Evolutionary conservation across 345 rosid species (phyloP).

Genomic region (Hypericum androsaemum): DNA sequence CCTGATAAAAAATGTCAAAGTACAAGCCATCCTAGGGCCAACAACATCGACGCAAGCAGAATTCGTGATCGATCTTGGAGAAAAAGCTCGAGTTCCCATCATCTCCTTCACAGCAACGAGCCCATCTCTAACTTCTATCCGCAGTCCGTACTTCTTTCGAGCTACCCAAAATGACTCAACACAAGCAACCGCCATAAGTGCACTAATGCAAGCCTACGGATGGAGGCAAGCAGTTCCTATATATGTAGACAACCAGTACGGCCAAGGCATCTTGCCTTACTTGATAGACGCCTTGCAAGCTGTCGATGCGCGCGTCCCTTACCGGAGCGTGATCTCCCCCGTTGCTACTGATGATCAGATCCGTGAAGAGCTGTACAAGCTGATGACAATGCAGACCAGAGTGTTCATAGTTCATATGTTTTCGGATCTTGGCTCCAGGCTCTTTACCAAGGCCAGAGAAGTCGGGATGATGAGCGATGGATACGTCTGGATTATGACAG

Average conservation of each 20-base stretch:
- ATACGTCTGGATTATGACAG: constrained; percentile 9
- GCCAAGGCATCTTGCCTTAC: background rate
- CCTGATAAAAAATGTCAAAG: background rate
- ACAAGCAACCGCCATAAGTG: constrained; percentile 10
- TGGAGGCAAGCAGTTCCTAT: constrained; percentile 1
- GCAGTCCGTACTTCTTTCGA: constrained; percentile 8
- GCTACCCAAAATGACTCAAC: constrained; percentile 7
- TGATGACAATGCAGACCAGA: constrained; percentile 3
- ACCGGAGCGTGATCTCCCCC: constrained; percentile 1
- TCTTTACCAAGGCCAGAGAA: background rate
- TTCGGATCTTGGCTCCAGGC: background rate
- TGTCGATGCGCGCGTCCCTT: background rate
- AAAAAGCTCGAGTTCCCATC: constrained; percentile 6
- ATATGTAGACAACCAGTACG: background rate
- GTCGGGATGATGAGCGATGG: background rate
- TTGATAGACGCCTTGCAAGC: background rate
- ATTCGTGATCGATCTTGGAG: constrained; percentile 7
- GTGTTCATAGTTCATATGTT: background rate
- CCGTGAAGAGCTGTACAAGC: background rate
- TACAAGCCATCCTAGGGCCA: background rate
- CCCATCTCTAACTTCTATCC: constrained; percentile 7
- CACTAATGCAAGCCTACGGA: background rate
- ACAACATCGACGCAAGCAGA: constrained; percentile 2
- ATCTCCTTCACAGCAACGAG: constrained; percentile 13
- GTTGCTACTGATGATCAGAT: background rate